phyloP scores from a whole-genome alignment of 2,329 filamentous ascomycete genomes.

The Magnaporthiopsis incrustans region DNA sequence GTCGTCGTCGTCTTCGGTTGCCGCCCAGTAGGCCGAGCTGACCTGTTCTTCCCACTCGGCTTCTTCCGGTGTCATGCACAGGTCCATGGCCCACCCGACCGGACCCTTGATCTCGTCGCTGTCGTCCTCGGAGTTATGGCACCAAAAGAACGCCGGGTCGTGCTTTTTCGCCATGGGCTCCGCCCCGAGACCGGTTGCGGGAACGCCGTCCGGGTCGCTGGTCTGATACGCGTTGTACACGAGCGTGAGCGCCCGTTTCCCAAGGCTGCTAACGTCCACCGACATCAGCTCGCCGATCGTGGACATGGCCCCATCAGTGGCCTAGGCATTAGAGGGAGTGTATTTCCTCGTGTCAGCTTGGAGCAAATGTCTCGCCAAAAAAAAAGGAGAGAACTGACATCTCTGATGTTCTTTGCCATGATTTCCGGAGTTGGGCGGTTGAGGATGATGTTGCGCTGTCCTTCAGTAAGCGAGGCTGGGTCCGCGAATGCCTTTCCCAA shows the following conservation, averaged over 20 bases:
- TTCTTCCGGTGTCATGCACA: background rate
- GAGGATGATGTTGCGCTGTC: background rate
- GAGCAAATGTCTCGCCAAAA: background rate
- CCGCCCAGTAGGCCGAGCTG: background rate
- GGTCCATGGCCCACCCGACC: background rate
- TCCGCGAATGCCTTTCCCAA: background rate
- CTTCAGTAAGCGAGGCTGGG: background rate
- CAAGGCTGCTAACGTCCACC: background rate
- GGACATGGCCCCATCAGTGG: constrained; percentile 1
- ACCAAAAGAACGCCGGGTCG: background rate
- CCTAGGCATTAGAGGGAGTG: background rate
- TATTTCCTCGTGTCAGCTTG: background rate
- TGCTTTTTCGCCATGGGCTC: background rate
- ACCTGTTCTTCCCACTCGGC: background rate
- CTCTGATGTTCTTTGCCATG: background rate
- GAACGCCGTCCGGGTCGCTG: background rate
- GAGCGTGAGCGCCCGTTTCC: background rate
- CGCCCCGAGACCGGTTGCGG: background rate
- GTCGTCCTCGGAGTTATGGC: background rate
- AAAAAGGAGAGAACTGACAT: background rate
- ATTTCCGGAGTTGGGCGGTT: background rate
- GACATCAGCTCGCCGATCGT: background rate
- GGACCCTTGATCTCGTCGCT: background rate
- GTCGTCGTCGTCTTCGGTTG: background rate
- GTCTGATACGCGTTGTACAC: background rate